Evolutionary conservation across 768 basidiomycete genomes (phyloP), one percentile per base, ranked within the genome.

Genomic region (Panus rudis): DNA sequence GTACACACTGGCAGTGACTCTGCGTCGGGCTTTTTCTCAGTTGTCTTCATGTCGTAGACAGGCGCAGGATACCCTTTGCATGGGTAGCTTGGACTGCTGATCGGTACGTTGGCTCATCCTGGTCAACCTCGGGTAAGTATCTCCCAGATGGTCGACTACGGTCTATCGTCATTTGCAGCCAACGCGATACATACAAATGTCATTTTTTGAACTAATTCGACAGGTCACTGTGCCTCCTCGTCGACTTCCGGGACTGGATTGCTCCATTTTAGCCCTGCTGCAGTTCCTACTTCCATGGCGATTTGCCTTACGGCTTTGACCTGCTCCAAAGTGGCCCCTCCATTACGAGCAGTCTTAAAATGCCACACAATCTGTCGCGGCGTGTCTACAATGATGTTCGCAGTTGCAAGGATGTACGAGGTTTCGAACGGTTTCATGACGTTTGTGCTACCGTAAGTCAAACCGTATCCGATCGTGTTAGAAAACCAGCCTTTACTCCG

Each of bases 301-400:
- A 81, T 77, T 31, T 65, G 52, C 17, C 82, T 64, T 6, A 79
- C 75, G 2, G 78, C 79, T 30, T 60, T 61, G 5, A 70, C 68
- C 51, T 83, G 70, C 13, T 73, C 75, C 14, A 63, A 44, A 2
- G 67, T 72, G 10, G 79, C 81, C 3, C 79, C 79, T 33, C 67
- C 65, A 41, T 77, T 64, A 31, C 67, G 63, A 3, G 81, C 79
- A 13, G 75, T 75, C 11, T 66, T 63, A 19, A 84, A 63, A 52
- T 84, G 82, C 81, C 82, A 84, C n/a, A 49, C 61, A 23, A 79
- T 74, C 53, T 84, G 82, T 28, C 66, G 72, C 0, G 81, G 78
- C 25, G 78, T 72, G 54, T 84, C 80, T 43, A 65, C 67, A 3
- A 76, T 71, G 52, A 84, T 75, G 35, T 82, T 68, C 0, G 78